A percentile compares a stretch with the other conserved stretches of the same genome.
Evolutionary conservation across 2,329 filamentous ascomycete genomes (phyloP).

Genomic region (Diaporthe vexans): DNA sequence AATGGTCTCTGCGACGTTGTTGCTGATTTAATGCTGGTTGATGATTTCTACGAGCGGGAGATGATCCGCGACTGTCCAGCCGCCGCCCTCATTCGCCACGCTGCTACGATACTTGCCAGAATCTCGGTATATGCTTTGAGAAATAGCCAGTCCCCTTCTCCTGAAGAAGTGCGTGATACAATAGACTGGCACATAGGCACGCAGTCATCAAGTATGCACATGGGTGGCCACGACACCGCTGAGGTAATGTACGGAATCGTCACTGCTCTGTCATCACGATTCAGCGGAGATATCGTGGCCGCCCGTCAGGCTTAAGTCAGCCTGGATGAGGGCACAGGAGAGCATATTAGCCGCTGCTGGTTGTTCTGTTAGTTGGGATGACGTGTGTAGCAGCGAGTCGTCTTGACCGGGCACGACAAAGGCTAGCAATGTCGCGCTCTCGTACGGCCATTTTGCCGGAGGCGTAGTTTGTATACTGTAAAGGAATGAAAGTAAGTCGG

Average conservation of each 20-base stretch:
- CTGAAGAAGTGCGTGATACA: background rate
- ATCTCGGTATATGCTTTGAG: background rate
- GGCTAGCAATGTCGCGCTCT: constrained; percentile 3
- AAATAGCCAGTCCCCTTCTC: too few relatives aligned
- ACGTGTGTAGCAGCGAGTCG: constrained; percentile 9
- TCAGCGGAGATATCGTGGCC: too few relatives aligned
- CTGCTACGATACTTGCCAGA: background rate
- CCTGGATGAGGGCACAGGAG: background rate
- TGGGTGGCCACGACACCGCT: background rate
- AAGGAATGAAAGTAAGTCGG: constrained; percentile 34
- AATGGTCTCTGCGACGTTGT: background rate
- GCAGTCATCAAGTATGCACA: background rate
- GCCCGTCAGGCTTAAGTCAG: background rate
- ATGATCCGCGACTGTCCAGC: background rate
- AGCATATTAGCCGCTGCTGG: background rate
- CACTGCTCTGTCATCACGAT: background rate
- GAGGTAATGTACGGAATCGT: background rate
- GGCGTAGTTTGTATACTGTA: constrained; percentile 1
- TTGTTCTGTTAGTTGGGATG: background rate
- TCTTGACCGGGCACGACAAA: constrained; percentile 4
- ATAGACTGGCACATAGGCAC: background rate
- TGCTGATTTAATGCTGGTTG: background rate
- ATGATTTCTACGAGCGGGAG: background rate
- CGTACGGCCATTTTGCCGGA: constrained; percentile 21
- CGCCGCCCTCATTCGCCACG: background rate